Base-by-base conservation (phyloP, 352 stramenopile genomes). In the Phytophthora vignae region DNA sequence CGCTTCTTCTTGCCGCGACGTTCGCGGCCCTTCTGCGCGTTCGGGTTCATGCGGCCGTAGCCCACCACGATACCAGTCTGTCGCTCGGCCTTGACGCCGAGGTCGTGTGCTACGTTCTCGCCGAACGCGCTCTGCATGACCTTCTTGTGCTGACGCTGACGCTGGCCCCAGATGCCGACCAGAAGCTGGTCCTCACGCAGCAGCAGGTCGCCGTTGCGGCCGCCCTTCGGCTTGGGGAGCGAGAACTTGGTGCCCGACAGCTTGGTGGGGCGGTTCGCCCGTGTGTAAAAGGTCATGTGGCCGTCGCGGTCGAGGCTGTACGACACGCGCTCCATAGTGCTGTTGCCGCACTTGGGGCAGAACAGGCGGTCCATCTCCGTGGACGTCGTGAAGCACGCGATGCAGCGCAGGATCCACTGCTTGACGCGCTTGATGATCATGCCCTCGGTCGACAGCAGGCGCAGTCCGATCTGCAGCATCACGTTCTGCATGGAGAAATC, bases 111-210 rank as follows among this genome's bases (percentile, higher is more conserved):
- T 60, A 99, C 90, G 76, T 98, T 97, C 67, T 98, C 91, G 10
- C 96, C 97, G 77, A 99, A 99, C 19, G 98, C 98, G 29, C 93
- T 94, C 77, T 94, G 84, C 85, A 96, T 92, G 36, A 95, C 86
- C 69, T 95, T 95, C 71, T 92, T 88, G 76, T 94, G 96, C 56
- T 98, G 92, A 12, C 98, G 98, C 75, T 96, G 88, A 48, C 90
- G 88, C 84, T 99, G 97, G 67, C 91, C 91, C 98, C 98, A 99
- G 54, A 97, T 98, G 64, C 98, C 98, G 49, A 94, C 93, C 67
- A 99, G 80, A 9, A 99, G 84, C 80, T 99, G 98, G 84, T 99
- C 98, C 79, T 99, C 97, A 40, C 97, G 88, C 48, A 99, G 87
- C 53, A 99, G 79, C 21, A 99, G 70, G 72, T 99, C 98, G 54